Evolutionary conservation across 2,329 filamentous ascomycete species (phyloP), one percentile per base, ranked within the genome.

Genomic region (Pseudocercospora musae): DNA sequence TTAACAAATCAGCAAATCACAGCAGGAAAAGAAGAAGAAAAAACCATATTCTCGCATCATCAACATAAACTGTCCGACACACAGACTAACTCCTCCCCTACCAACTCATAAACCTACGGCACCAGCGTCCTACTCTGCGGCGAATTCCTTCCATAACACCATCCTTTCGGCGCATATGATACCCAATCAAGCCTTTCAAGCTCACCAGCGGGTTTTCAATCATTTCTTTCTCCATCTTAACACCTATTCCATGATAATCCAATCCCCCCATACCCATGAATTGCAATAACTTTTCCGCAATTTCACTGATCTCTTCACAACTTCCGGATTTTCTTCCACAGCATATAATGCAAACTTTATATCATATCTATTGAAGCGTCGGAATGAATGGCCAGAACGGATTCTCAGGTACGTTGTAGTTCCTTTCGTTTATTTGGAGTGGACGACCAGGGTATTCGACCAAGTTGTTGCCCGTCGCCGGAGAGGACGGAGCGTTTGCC

Each of bases 281-380:
- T 78, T 0, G 81, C 81, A 33, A 84, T 74, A 60, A 84, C 82
- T 64, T 83, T 81, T 3, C 81, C 81, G 57, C 78, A n/a, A 76
- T 49, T 82, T 78, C 0, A 83, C 80, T 62, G 78, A 80, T 4
- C 78, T 73, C n/a, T 70, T 74, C 2, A 77, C 81, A 1, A 83
- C 80, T 57, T 78, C 77, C 0, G 81, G 81, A 59, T 81, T 77
- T 68, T 80, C 69, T 66, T 83, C 80, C 3, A 84, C 81, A 9
- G 79, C 81, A 64, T 83, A 82, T 4, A 83, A 73, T 0, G 81
- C 83, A 64, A 80, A 81, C 67, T 81, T 81, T 76, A 82, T 81
- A 42, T 75, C 74, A 63, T 81, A 71, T 50, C 78, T 74, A 65
- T 81, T 79, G 73, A 83, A 83, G 58, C 83, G 69, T 18, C 78